These are phyloP conservation scores for Kewa caespitosa DNA, from an alignment of 179 eudicot species.

Conservation along the genomic window DNA sequence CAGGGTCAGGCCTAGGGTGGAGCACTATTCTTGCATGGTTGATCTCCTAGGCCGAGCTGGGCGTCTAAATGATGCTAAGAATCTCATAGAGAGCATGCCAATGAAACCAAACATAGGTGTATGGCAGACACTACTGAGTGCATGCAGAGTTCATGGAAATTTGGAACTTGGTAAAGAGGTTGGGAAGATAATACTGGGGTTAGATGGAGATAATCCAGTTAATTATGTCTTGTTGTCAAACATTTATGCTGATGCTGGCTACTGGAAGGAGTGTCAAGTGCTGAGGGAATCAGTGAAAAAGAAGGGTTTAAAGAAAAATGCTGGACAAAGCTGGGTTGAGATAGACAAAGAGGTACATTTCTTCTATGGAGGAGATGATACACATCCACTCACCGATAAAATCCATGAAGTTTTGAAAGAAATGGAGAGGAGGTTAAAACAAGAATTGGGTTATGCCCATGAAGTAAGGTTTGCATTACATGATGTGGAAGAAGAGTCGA, in stretches of 20 bases:
- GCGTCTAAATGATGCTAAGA: slow-evolving; percentile 43
- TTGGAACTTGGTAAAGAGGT: slow-evolving; percentile 44
- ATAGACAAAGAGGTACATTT: slow-evolving; percentile 59
- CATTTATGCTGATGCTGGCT: slow-evolving; percentile 46
- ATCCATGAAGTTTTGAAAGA: slow-evolving; percentile 49
- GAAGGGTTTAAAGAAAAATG: slow-evolving; percentile 43
- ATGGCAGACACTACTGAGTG: slow-evolving; percentile 51
- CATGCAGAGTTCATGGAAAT: slow-evolving; percentile 48
- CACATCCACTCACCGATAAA: slow-evolving; percentile 50
- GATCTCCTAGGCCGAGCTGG: slow-evolving; percentile 59
- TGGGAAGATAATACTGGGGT: slow-evolving; percentile 36
- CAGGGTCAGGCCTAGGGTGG: slow-evolving; percentile 35
- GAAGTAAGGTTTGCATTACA: slow-evolving; percentile 62
- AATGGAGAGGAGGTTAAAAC: slow-evolving; percentile 62
- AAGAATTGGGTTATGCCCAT: slow-evolving; percentile 61
- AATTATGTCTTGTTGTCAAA: slow-evolving; percentile 44
- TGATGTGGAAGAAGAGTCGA: slow-evolving; percentile 79
- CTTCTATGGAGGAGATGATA: slow-evolving; percentile 72
- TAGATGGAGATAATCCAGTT: slow-evolving; percentile 42
- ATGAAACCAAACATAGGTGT: slow-evolving; percentile 46
- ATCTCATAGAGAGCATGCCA: slow-evolving; percentile 43
- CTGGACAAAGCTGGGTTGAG: slow-evolving; percentile 55
- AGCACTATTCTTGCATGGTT: slow-evolving; percentile 56
- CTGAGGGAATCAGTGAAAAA: slow-evolving; percentile 34
- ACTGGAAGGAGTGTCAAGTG: slow-evolving; percentile 48